A percentile compares a stretch with the other conserved stretches of the same genome.
phyloP scores from a whole-genome alignment of 176 grass and related monocot genomes.

The Oryza rufipogon region DNA sequence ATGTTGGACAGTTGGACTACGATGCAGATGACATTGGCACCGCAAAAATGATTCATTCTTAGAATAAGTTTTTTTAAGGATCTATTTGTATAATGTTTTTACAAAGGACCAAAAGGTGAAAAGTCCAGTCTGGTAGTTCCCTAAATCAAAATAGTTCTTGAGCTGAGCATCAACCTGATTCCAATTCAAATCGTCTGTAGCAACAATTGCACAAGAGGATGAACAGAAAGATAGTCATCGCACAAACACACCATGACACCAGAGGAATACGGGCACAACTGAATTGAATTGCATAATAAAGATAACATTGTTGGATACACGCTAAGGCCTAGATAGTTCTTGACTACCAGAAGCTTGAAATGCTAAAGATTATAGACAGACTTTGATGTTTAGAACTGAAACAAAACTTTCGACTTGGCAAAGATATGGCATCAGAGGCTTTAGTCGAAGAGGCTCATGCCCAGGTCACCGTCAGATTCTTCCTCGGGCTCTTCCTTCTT shows the following conservation, averaged over 20 bases:
- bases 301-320: conserved; percentile 16
- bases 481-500: conserved; percentile 67
- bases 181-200: neutral
- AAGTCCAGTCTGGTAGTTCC: too few relatives aligned
- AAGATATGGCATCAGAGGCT: too few relatives aligned
- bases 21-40: too few relatives aligned
- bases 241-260: neutral
- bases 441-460: too few relatives aligned
- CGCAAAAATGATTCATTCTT: too few relatives aligned
- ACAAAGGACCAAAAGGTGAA: too few relatives aligned
- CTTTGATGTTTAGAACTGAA: neutral
- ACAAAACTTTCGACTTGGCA: conserved; percentile 36
- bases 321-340: neutral
- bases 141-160: too few relatives aligned
- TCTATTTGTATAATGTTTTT: too few relatives aligned
- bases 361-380: neutral
- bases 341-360: neutral
- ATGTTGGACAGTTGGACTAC: too few relatives aligned
- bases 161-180: too few relatives aligned
- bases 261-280: neutral
- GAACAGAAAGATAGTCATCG: neutral
- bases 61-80: too few relatives aligned
- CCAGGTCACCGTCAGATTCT: conserved; percentile 39
- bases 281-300: neutral
- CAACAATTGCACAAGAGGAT: neutral